A percentile compares a stretch with the other conserved stretches of the same genome.
These are phyloP conservation scores for Nepenthes mirabilis DNA, from an alignment of 148 eudicot genomes.

Conservation along the genomic window DNA sequence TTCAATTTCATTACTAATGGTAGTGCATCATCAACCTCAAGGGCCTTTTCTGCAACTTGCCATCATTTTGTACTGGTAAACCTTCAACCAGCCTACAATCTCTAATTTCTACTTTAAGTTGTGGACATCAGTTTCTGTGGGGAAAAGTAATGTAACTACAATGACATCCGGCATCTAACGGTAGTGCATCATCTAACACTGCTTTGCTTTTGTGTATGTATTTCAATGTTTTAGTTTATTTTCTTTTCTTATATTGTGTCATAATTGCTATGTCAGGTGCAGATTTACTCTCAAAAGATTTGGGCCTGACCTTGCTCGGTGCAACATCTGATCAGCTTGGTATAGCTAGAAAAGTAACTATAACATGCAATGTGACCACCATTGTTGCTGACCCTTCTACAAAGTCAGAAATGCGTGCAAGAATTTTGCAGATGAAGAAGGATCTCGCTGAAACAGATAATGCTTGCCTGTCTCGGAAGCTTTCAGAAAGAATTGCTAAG, in stretches of 20 bases:
- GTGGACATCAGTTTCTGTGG: too few species aligned
- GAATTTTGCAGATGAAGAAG: slow-evolving; percentile 83
- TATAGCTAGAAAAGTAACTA: slow-evolving; percentile 63
- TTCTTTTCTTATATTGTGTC: slow-evolving; percentile 1
- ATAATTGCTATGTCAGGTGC: slow-evolving; percentile 44
- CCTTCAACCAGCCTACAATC: too few species aligned
- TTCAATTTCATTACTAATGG: too few species aligned
- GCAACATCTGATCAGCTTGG: slow-evolving; percentile 97
- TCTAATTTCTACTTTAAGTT: too few species aligned
- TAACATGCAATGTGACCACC: slow-evolving; percentile 62
- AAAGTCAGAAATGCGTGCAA: slow-evolving; percentile 81
- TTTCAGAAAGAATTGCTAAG: slow-evolving; percentile 78
- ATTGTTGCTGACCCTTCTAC: slow-evolving; percentile 73
- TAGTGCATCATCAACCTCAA: too few species aligned
- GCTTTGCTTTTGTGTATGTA: too few species aligned
- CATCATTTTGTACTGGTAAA: too few species aligned
- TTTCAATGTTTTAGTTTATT: slow-evolving; percentile 1
- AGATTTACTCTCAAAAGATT: slow-evolving; percentile 75
- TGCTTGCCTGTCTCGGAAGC: slow-evolving; percentile 40
- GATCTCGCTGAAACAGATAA: slow-evolving; percentile 71
- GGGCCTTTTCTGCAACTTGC: too few species aligned
- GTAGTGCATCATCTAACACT: too few species aligned
- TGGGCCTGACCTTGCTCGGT: slow-evolving; percentile 59
- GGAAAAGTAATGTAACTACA: too few species aligned
- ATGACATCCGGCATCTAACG: too few species aligned